Evolutionary conservation across 1,139 yeast species (phyloP).

Genomic region (Geotrichum klebahnii): DNA sequence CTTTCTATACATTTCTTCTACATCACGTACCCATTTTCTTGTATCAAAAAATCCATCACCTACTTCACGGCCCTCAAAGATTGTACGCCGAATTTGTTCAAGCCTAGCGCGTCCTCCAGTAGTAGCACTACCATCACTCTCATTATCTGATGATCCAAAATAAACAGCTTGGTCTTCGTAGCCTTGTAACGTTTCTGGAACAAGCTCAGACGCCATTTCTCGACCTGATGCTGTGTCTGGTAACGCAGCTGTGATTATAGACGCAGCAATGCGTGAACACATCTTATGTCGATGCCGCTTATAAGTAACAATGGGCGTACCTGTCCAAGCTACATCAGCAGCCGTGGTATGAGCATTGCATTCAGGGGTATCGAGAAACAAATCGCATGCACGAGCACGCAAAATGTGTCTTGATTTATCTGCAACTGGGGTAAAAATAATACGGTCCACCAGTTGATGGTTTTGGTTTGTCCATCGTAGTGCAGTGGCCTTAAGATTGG

Average conservation of each 20-base stretch:
- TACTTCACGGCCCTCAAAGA: constrained; percentile 31
- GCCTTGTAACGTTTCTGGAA: constrained; percentile 32
- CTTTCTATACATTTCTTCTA: constrained; percentile 32
- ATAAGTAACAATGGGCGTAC: constrained; percentile 38
- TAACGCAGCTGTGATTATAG: constrained; percentile 33
- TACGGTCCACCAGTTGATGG: constrained; percentile 25
- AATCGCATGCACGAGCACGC: constrained; percentile 36
- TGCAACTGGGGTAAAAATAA: constrained; percentile 39
- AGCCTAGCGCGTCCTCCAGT: constrained; percentile 27
- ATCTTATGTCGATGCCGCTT: constrained; percentile 36
- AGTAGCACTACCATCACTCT: no score
- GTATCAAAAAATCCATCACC: constrained; percentile 35
- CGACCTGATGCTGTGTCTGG: constrained; percentile 26
- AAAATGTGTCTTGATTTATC: constrained; percentile 36
- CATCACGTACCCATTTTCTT: constrained; percentile 33
- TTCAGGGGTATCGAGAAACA: constrained; percentile 39
- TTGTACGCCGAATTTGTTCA: constrained; percentile 26
- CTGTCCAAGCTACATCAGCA: constrained; percentile 39
- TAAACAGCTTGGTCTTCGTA: constrained; percentile 33
- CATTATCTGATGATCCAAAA: no score
- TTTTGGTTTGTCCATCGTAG: constrained; percentile 30
- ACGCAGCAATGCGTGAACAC: constrained; percentile 38
- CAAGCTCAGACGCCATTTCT: constrained; percentile 26
- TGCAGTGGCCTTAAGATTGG: constrained; percentile 31
- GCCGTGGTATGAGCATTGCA: constrained; percentile 42